phyloP scores from a whole-genome alignment of 768 basidiomycete genomes.

The Leccinum pellstonianum region DNA sequence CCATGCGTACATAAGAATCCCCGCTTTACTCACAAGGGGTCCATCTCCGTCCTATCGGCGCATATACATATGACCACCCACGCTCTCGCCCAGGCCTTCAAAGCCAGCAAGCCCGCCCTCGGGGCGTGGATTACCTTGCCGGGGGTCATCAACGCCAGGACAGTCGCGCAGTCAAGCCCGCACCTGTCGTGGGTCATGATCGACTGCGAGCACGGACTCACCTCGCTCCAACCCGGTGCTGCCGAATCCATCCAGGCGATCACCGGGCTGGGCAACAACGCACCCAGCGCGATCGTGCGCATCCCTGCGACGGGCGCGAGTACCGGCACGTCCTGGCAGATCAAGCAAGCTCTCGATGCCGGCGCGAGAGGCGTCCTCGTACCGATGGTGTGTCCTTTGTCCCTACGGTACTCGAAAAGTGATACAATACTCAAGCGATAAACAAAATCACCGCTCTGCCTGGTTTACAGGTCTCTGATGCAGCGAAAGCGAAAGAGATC shows the following conservation, averaged over 20 bases:
- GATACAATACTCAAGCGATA: not conserved
- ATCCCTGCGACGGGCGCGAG: constrained; percentile 63
- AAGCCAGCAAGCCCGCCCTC: constrained; percentile 57
- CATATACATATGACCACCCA: constrained; percentile 46
- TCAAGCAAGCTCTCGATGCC: constrained; percentile 68
- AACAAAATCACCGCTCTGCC: no score
- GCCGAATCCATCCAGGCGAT: constrained; percentile 58
- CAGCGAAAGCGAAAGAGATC: constrained; percentile 54
- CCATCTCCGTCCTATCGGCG: not conserved
- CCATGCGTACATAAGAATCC: not conserved
- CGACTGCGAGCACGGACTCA: constrained; percentile 69
- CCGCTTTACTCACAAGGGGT: not conserved
- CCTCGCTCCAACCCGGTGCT: constrained; percentile 53
- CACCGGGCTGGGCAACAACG: constrained; percentile 40
- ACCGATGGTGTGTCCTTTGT: constrained; percentile 52
- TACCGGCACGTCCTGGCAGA: constrained; percentile 62
- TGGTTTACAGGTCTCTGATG: constrained; percentile 48
- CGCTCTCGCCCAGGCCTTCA: constrained; percentile 52
- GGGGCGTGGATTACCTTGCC: constrained; percentile 66
- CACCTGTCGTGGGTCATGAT: constrained; percentile 63
- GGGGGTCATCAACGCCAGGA: constrained; percentile 56
- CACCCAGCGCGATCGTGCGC: constrained; percentile 56
- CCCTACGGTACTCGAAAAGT: not conserved
- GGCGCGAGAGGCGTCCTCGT: constrained; percentile 65
- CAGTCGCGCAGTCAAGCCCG: constrained; percentile 53